phyloP scores from a whole-genome alignment of 371 early-diverging fungal genomes.

The Mucor velutinosus region DNA sequence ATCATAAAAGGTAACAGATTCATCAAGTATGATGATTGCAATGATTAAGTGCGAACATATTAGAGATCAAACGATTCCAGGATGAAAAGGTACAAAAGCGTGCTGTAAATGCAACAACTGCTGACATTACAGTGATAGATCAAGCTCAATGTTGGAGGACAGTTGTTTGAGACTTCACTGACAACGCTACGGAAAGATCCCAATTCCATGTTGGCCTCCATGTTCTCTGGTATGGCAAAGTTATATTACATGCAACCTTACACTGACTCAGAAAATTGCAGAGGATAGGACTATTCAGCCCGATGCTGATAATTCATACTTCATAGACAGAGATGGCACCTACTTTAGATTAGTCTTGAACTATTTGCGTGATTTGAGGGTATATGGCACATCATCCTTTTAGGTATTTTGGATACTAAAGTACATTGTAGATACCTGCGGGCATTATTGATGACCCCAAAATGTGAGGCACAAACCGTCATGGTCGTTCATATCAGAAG shows the following conservation, averaged over 20 bases:
- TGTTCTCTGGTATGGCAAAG: constrained; percentile 32
- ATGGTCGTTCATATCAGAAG: not conserved
- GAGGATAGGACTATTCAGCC: constrained; percentile 10
- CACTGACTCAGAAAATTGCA: not conserved
- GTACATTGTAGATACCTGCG: constrained; percentile 31
- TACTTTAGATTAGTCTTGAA: constrained; percentile 45
- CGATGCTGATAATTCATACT: constrained; percentile 46
- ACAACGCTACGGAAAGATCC: constrained; percentile 43
- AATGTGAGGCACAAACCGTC: constrained; percentile 25
- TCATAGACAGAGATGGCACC: constrained; percentile 50
- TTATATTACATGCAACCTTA: not conserved
- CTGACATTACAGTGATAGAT: constrained; percentile 8
- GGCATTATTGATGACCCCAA: constrained; percentile 35
- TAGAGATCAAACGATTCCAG: constrained; percentile 32
- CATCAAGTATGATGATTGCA: too few species aligned
- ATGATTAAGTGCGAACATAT: not conserved
- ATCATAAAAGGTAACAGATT: constrained; percentile 14
- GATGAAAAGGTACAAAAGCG: constrained; percentile 29
- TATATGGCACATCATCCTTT: constrained; percentile 1
- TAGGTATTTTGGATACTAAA: not conserved
- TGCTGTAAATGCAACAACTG: not conserved
- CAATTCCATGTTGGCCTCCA: constrained; percentile 36
- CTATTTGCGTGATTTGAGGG: constrained; percentile 42
- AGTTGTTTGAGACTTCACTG: constrained; percentile 40
- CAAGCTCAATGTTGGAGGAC: constrained; percentile 48